phyloP scores from a whole-genome alignment of 2,329 filamentous ascomycete species.

The Botryotinia convoluta region DNA sequence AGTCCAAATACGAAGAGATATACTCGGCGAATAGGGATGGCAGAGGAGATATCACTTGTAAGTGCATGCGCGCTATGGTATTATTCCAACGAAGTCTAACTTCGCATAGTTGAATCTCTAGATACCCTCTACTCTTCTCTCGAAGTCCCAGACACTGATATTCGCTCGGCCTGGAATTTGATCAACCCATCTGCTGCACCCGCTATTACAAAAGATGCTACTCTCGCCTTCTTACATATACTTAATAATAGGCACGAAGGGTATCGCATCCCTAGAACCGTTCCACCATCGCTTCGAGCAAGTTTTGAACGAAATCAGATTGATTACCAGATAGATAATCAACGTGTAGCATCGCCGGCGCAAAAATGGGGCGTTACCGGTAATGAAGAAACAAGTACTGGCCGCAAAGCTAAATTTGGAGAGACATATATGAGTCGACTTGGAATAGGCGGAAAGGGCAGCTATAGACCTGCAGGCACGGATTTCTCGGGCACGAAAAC shows the following conservation, averaged over 20 bases:
- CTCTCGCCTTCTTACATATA: conserved; percentile 92
- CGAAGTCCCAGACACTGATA: conserved; percentile 71
- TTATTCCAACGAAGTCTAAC: conserved; percentile 1
- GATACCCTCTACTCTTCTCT: conserved; percentile 81
- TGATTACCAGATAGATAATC: conserved; percentile 87
- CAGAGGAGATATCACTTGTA: conserved; percentile 79
- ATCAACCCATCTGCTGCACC: conserved; percentile 85
- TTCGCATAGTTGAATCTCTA: conserved; percentile 64
- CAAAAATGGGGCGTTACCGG: conserved; percentile 77
- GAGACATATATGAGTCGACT: conserved; percentile 93
- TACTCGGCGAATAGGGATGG: conserved; percentile 89
- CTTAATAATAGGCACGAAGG: conserved; percentile 95
- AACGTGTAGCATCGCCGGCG: conserved; percentile 57
- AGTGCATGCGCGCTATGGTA: conserved; percentile 38
- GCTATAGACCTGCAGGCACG: conserved; percentile 79
- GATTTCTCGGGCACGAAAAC: conserved; percentile 84
- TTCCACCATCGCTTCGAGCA: conserved; percentile 85
- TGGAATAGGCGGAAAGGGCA: conserved; percentile 71
- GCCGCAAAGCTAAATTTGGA: conserved; percentile 94
- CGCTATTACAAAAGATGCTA: conserved; percentile 91
- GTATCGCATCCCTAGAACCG: conserved; percentile 85
- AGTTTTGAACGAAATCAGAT: conserved; percentile 96
- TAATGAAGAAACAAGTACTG: conserved; percentile 77
- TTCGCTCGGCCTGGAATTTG: conserved; percentile 93
- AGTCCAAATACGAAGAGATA: conserved; percentile 94